Base-by-base conservation (phyloP, 306 rosid genomes). In the Vigna mungo region DNA sequence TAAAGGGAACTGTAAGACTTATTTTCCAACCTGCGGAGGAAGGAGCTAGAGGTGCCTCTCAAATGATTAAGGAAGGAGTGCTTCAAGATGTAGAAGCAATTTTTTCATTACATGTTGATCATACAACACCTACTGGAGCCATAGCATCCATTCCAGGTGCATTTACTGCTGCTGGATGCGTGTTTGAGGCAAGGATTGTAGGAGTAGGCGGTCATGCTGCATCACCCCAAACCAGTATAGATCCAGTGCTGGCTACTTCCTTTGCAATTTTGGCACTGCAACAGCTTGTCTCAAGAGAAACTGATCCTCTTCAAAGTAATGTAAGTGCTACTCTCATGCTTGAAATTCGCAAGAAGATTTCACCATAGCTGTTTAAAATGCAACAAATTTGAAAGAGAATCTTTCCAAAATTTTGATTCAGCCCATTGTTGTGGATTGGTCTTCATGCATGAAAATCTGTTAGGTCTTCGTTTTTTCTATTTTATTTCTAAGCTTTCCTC, bases 21-120 rank as follows among this genome's bases (percentile, higher is more conserved):
- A 20, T 91, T 59, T 89, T 91, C 78, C 94, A 89, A 84, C 92
- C 97, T n/a, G 97, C 85, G 16, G 97, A 89, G 85, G 97, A 91
- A 85, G 91, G 87, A 82, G 87, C 85, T 43, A 59, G 63, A 17
- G 92, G 97, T 46, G 90, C 97, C 43, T 54, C 80, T 25, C n/a
- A 74, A 43, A 76, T 91, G 89, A 88, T 91, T 55, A 76, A 88
- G 68, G 90, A 85, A 61, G 94, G 92, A 74, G 91, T 68, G 21
- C 89, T 89, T 82, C 78, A 77, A 78, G 86, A 85, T 62, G 87
- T 78, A 8, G 84, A 91, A 84, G 94, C 97, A 58, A 89, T 91
- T 76, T 88, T 84, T 36, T 86, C 67, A 20, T 56, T 89, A 87
- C 97, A 91, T 52, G 68, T 91, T 6, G 83, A 68, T 60, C 5